Evolutionary conservation across 2,329 filamentous ascomycete species (phyloP).

Genomic region (Thelonectria blattea): DNA sequence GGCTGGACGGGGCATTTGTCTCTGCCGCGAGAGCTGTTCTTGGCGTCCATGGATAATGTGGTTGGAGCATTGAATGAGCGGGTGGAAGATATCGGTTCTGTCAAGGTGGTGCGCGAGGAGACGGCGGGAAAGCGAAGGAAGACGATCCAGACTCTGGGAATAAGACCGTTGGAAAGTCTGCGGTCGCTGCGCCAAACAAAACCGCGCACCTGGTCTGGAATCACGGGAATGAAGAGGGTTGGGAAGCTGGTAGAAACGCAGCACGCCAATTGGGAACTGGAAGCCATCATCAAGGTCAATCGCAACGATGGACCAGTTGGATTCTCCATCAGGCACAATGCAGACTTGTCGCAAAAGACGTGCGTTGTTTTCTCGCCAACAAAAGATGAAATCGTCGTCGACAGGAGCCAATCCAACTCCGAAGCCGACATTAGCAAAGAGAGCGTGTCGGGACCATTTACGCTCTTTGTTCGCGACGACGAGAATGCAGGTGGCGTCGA

Average conservation of each 20-base stretch:
- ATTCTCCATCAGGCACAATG: slow-evolving; percentile 35
- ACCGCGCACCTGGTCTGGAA: slow-evolving; percentile 20
- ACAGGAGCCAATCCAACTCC: slow-evolving; percentile 42
- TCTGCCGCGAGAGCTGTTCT: slow-evolving; percentile 50
- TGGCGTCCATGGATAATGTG: slow-evolving; percentile 48
- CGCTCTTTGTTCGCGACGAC: slow-evolving; percentile 46
- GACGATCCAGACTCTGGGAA: slow-evolving; percentile 51
- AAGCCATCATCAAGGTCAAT: slow-evolving; percentile 31
- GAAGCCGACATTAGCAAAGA: slow-evolving; percentile 45
- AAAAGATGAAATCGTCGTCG: slow-evolving; percentile 49
- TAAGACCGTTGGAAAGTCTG: slow-evolving; percentile 38
- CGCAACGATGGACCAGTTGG: slow-evolving; percentile 18
- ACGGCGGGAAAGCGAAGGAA: slow-evolving; percentile 27
- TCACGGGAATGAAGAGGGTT: neutral
- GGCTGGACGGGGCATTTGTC: slow-evolving; percentile 58
- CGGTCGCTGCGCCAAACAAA: slow-evolving; percentile 28
- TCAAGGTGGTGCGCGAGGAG: slow-evolving; percentile 37
- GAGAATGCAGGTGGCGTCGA: slow-evolving; percentile 20
- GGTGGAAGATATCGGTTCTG: slow-evolving; percentile 49
- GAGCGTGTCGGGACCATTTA: slow-evolving; percentile 49
- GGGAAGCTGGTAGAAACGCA: slow-evolving; percentile 4
- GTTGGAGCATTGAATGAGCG: slow-evolving; percentile 43
- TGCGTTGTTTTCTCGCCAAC: slow-evolving; percentile 46
- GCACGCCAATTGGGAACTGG: slow-evolving; percentile 34
- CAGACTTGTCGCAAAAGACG: slow-evolving; percentile 42